A percentile compares a stretch with the other conserved stretches of the same genome.
phyloP scores from a whole-genome alignment of 2,329 filamentous ascomycete species.

The Cercospora sp. region DNA sequence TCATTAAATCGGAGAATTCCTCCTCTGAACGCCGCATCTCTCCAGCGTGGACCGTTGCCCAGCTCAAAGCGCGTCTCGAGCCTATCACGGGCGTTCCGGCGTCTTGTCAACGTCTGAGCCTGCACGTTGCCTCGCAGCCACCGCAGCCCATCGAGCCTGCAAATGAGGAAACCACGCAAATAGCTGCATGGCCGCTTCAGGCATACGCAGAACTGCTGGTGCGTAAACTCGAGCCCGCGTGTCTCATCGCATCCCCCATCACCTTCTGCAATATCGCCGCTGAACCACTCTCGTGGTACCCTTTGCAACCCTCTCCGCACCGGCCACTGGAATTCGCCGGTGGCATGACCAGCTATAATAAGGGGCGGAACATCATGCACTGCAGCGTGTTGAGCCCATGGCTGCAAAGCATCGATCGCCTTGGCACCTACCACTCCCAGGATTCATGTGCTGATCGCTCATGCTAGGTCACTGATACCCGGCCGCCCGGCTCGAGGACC shows the following conservation, averaged over 20 bases:
- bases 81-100: constrained; percentile 90
- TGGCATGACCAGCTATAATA: neutral
- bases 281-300: constrained; percentile 2
- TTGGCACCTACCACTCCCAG: neutral
- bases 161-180: constrained; percentile 69
- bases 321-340: neutral
- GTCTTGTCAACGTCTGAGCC: constrained; percentile 69
- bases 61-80: constrained; percentile 85
- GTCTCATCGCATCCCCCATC: constrained; percentile 13
- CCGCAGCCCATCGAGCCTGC: constrained; percentile 65
- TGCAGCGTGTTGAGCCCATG: neutral
- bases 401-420: neutral
- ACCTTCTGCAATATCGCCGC: constrained; percentile 9
- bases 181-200: constrained; percentile 66
- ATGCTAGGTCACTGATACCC: constrained; percentile 71
- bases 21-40: constrained; percentile 87
- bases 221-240: constrained; percentile 47
- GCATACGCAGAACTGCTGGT: constrained; percentile 79
- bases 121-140: constrained; percentile 66
- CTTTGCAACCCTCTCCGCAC: neutral
- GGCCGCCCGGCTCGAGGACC: constrained; percentile 70
- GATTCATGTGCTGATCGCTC: neutral
- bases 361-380: neutral
- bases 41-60: constrained; percentile 83
- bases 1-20: constrained; percentile 72